phyloP scores from a whole-genome alignment of 257 asterid genomes.

The Gentiana dahurica region DNA sequence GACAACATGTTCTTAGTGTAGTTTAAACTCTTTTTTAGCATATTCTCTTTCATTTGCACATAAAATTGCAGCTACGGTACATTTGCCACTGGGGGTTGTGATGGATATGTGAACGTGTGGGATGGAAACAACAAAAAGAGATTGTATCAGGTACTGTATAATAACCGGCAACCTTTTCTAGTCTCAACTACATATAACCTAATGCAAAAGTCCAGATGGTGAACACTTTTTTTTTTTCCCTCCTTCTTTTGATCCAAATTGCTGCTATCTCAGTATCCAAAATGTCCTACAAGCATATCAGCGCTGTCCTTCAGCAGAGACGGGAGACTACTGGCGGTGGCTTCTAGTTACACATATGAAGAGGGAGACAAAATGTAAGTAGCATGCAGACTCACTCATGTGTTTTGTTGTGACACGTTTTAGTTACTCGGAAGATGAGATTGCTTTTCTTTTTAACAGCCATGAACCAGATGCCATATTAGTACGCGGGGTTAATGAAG shows the following conservation, averaged over 20 bases:
- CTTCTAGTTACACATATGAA: conserved; percentile 90
- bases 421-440: neutral
- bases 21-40: too few species aligned
- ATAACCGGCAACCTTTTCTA: too few species aligned
- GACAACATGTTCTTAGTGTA: too few species aligned
- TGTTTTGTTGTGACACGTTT: neutral
- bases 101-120: conserved; percentile 93
- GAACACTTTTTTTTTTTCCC: neutral
- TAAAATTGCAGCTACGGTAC: conserved; percentile 58
- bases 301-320: conserved; percentile 90
- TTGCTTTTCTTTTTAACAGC: conserved; percentile 32
- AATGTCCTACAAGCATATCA: conserved; percentile 79
- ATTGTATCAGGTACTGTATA: conserved; percentile 57
- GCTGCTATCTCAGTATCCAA: conserved; percentile 44
- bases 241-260: conserved; percentile 1
- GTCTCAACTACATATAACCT: too few species aligned
- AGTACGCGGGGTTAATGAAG: conserved; percentile 83
- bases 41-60: too few species aligned
- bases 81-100: conserved; percentile 91
- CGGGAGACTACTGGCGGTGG: conserved; percentile 76
- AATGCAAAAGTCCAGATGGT: neutral
- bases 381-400: too few species aligned
- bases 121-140: conserved; percentile 97
- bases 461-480: conserved; percentile 83
- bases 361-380: conserved; percentile 86